Evolutionary conservation across 139 green algal genomes (phyloP), one percentile per base, ranked within the genome.

Genomic region (Tetradesmus lagerheimii): DNA sequence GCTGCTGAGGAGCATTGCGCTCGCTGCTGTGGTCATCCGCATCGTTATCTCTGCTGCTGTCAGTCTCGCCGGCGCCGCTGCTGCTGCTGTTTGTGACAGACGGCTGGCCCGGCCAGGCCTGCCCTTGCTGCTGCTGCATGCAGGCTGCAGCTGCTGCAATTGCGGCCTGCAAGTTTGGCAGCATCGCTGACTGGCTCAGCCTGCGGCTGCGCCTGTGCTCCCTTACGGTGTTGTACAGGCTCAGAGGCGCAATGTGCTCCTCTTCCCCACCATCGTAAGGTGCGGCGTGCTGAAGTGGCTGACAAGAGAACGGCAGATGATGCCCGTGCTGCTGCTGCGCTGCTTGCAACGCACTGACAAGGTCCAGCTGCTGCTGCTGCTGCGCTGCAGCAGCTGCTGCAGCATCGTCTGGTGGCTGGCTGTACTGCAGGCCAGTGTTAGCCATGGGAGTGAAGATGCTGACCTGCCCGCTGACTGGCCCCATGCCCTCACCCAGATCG

Each of bases 221-320:
- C 12, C 83, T 29, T 0, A 43, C n/a, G 15, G 37, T 39, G 18
- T 50, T 64, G 39, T 88, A 88, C 38, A 88, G 83, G 64, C 83
- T 88, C 3, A 88, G 38, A 57, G 83, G 83, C 23, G 83, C 83
- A 38, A 88, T 20, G 35, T 88, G 83, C 64, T 88, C 83, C 37
- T 88, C 83, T 4, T 88, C 83, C 25, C 9, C 23, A 11, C 11
- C 64, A 38, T 88, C 83, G 1, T 88, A 38, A 11, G 34, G 31
- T 25, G 35, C 23, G 2, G 38, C n/a, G 14, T 35, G 62, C 37
- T 8, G 76, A n/a, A 37, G 4, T 1, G 12, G 8, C 37, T 53
- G 9, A 2, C 23, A 12, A 4, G 15, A 3, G 9, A 15, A 11
- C 4, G 11, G 9, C 2, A 37, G 37, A 18, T 53, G 34, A 14